Conservation (phyloP, 176 grass and related monocot species). For the Aechmea fasciata region DNA sequence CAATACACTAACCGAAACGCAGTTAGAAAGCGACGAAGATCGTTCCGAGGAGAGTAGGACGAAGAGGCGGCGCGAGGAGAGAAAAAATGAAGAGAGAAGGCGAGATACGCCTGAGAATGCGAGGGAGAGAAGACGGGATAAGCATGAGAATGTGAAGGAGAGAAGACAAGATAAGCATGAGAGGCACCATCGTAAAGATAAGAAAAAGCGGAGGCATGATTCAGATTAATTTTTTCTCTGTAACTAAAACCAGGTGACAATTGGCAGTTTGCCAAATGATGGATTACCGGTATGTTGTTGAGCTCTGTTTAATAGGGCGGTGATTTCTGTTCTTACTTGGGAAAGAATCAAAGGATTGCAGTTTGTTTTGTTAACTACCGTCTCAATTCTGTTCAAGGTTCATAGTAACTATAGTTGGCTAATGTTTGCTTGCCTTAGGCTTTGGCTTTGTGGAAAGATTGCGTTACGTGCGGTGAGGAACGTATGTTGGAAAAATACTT, state of each 20-base stretch:
- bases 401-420: too few species aligned
- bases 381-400: too few species aligned
- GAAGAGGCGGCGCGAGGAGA: constrained; percentile 39
- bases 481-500: too few species aligned
- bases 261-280: not conserved
- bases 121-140: constrained; percentile 45
- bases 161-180: constrained; percentile 30
- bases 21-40: constrained; percentile 30
- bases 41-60: constrained; percentile 36
- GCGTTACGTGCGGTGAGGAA: too few species aligned
- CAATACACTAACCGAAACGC: constrained; percentile 19
- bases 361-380: too few species aligned
- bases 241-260: not conserved
- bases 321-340: too few species aligned
- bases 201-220: constrained; percentile 60
- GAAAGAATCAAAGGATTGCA: too few species aligned
- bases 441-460: too few species aligned
- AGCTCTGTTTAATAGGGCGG: not conserved
- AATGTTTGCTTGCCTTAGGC: too few species aligned
- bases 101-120: constrained; percentile 29
- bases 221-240: constrained; percentile 24
- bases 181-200: constrained; percentile 49
- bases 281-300: not conserved
- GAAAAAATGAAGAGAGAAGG: constrained; percentile 26
- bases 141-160: constrained; percentile 39